These are phyloP conservation scores for Chloranthus sessilifolius DNA, from an alignment of 164 flowering plant species.

Conservation along the genomic window DNA sequence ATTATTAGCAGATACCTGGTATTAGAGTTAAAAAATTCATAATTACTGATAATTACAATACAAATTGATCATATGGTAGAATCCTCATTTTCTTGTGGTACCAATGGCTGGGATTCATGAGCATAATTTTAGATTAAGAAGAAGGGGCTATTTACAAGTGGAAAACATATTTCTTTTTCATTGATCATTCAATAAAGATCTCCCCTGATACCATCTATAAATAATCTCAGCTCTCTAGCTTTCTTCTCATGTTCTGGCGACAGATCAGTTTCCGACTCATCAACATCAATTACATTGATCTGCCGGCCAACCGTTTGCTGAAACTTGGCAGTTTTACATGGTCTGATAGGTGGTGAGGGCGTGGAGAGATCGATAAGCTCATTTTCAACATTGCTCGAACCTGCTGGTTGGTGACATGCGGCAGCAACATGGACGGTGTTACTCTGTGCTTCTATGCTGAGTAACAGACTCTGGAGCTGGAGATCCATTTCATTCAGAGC, in stretches of 20 bases:
- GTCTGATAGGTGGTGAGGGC: slow-evolving; percentile 44
- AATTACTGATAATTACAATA: no score
- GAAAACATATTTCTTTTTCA: no score
- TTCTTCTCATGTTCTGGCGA: slow-evolving; percentile 60
- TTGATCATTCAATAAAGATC: slow-evolving; percentile 6
- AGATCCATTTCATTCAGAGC: slow-evolving; percentile 35
- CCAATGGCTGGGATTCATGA: no score
- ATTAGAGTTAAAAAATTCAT: no score
- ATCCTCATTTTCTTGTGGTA: no score
- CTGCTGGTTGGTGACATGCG: neutral
- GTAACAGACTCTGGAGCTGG: slow-evolving; percentile 47
- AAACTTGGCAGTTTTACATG: slow-evolving; percentile 20
- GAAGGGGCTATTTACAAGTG: no score
- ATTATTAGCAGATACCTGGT: no score
- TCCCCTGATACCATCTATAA: slow-evolving; percentile 30
- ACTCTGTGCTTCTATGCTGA: slow-evolving; percentile 40
- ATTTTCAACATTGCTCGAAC: slow-evolving; percentile 2
- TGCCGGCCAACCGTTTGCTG: slow-evolving; percentile 14
- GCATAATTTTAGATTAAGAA: no score
- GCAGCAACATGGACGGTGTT: slow-evolving; percentile 5
- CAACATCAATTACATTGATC: slow-evolving; percentile 47
- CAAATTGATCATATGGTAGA: no score
- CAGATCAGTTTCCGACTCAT: slow-evolving; percentile 60
- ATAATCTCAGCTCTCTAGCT: slow-evolving; percentile 59
- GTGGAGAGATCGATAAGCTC: slow-evolving; percentile 71